phyloP scores from a whole-genome alignment of 495 filamentous ascomycete species.

The Aspergillus ellipticus region DNA sequence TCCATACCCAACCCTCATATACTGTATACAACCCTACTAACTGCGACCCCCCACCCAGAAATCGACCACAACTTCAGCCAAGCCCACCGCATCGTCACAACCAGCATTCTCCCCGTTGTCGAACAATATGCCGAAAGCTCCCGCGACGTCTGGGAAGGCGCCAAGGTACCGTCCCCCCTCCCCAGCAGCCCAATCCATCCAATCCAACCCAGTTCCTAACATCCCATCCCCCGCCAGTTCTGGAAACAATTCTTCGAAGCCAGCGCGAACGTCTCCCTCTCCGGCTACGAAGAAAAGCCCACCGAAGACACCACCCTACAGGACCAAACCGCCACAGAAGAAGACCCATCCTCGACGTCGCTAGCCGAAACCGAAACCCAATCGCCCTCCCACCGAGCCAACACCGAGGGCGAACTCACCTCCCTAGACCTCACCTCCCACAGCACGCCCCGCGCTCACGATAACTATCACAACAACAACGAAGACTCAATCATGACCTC shows the following conservation, averaged over 20 bases:
- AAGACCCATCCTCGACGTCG: slow-evolving; percentile 13
- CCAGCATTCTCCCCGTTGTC: slow-evolving; percentile 88
- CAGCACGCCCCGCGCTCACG: slow-evolving; percentile 47
- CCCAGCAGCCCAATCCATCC: neutral
- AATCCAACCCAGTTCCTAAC: neutral
- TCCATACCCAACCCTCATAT: slow-evolving; percentile 2
- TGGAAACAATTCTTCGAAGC: slow-evolving; percentile 99
- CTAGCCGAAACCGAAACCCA: slow-evolving; percentile 5
- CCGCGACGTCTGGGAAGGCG: slow-evolving; percentile 91
- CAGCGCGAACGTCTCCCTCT: slow-evolving; percentile 94
- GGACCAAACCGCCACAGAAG: slow-evolving; percentile 47
- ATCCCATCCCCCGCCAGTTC: slow-evolving; percentile 62
- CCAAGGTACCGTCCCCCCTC: slow-evolving; percentile 58
- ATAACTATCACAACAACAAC: slow-evolving; percentile 37
- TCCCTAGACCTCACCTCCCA: slow-evolving; percentile 54
- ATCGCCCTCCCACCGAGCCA: neutral
- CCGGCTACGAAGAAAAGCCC: slow-evolving; percentile 82
- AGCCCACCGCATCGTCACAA: slow-evolving; percentile 93
- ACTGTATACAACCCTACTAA: neutral
- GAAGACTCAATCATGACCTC: slow-evolving; percentile 58
- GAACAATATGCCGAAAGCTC: slow-evolving; percentile 95
- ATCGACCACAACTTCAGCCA: slow-evolving; percentile 98
- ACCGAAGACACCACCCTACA: slow-evolving; percentile 45
- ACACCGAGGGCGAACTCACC: slow-evolving; percentile 44
- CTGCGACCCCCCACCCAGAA: slow-evolving; percentile 49